Base-by-base conservation (phyloP, 805 yeast species). In the Blastobotrys chiropterorum region DNA sequence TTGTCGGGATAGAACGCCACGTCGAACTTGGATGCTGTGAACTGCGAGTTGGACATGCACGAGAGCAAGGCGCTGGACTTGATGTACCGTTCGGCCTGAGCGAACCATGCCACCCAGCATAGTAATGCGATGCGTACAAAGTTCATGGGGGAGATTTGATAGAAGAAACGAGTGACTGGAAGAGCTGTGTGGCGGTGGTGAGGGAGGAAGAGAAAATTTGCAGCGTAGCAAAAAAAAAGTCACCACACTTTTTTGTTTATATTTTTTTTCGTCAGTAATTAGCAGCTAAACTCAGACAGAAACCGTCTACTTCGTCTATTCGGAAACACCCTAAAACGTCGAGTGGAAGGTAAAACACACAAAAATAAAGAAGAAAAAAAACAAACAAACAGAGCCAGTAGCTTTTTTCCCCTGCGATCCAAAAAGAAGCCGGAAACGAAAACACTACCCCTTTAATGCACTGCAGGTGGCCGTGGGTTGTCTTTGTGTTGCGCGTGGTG, bases 21-120 rank as follows among this genome's bases (percentile, higher is more conserved):
- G 60, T 87, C 86, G 64, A 94, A 90, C 58, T 75, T 79, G 6
- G 90, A 79, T 3, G 97, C 92, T 2, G 96, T 82, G 61, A 94
- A 82, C 65, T 82, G 85, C 5, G 99, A 90, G 67, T 86, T 74
- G 43, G 82, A 84, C 96, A 90, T 90, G 73, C 99, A 94, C 40
- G 98, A 87, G 60, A 92, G 72, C 59, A 94, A 74, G 6, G 97
- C 88, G 16, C 80, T 67, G 0, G 94, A 72, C 46, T 65, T 61
- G 49, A 78, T 57, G 31, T 59, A 54, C 38, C 58, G 57, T 38
- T 61, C 66, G 0, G 74, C 78, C 40, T 22, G 16, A 3, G 49
- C 60, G 16, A 41, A 42, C 42, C 22, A 21, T 16, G 46, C 38
- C 22, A 46, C 34, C 34, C 34, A 26, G 34, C 34, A 26, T 11